Evolutionary conservation across 1,284 basidiomycete species (phyloP).

Genomic region (Cystobasidiaceae sp.): DNA sequence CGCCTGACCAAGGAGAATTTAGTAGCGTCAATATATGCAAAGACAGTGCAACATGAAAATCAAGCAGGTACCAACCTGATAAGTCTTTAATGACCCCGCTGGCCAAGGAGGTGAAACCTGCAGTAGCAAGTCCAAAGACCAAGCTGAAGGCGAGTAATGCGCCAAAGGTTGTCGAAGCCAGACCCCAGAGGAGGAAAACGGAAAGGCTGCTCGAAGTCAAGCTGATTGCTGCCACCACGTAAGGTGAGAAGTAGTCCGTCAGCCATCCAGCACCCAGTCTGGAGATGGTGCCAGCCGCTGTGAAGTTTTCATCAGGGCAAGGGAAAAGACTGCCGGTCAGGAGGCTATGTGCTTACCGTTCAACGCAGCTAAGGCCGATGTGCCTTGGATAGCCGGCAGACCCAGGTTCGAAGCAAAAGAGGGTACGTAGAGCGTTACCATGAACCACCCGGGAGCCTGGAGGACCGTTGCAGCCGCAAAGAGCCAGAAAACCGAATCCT

Average conservation of each 20-base stretch:
- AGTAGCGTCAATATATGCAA: neutral
- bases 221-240: conserved; percentile 6
- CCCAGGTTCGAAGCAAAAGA: conserved; percentile 10
- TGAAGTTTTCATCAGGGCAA: neutral
- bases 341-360: neutral
- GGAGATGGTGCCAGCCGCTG: conserved; percentile 14
- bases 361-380: conserved; percentile 4
- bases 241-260: conserved; percentile 10
- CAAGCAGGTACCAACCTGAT: conserved; percentile 1
- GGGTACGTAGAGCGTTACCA: conserved; percentile 18
- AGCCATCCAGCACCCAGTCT: conserved; percentile 4
- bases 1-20: too few species aligned
- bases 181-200: conserved; percentile 17
- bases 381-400: conserved; percentile 10
- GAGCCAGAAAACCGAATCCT: conserved; percentile 12
- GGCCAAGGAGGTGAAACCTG: conserved; percentile 16
- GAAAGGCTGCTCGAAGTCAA: conserved; percentile 6
- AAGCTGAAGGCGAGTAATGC: conserved; percentile 9
- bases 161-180: conserved; percentile 14
- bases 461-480: conserved; percentile 7
- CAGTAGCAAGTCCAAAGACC: conserved; percentile 15
- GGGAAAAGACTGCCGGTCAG: neutral
- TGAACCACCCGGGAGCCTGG: conserved; percentile 18
- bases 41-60: neutral
- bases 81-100: conserved; percentile 22